These are phyloP conservation scores for Globisporangium takayamanum DNA, from an alignment of 352 stramenopile genomes.

Conservation along the genomic window DNA sequence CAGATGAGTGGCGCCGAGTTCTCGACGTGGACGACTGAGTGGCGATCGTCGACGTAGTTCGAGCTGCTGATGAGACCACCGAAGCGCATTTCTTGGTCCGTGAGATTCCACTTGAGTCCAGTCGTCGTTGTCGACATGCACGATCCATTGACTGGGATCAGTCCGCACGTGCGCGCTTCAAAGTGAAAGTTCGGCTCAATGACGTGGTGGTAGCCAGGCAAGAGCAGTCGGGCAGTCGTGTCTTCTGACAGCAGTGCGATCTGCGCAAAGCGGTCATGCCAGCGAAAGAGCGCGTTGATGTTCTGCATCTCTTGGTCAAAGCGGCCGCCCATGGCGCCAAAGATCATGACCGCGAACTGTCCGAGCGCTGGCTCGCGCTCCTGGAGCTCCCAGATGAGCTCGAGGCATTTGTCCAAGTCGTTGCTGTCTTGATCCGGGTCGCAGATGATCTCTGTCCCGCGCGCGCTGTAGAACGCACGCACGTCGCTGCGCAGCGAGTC, in stretches of 20 bases:
- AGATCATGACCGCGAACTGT: conserved; percentile 80
- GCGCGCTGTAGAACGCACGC: conserved; percentile 71
- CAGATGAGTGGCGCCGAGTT: conserved; percentile 83
- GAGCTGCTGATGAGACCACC: conserved; percentile 81
- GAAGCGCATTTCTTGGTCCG: conserved; percentile 58
- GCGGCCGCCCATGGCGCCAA: conserved; percentile 93
- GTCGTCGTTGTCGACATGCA: conserved; percentile 80
- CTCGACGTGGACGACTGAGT: conserved; percentile 50
- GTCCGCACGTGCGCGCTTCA: conserved; percentile 90
- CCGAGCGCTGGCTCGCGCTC: conserved; percentile 10
- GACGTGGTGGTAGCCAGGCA: conserved; percentile 43
- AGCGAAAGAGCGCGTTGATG: conserved; percentile 91
- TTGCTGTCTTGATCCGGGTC: conserved; percentile 90
- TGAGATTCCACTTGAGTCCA: conserved; percentile 89
- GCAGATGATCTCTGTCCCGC: conserved; percentile 55
- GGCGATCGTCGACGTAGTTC: conserved; percentile 55
- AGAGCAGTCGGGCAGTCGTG: conserved; percentile 84
- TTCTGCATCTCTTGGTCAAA: conserved; percentile 98
- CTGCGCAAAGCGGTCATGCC: conserved; percentile 68
- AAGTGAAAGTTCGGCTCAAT: conserved; percentile 84
- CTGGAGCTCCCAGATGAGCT: conserved; percentile 49
- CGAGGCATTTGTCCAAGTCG: conserved; percentile 92
- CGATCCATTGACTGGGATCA: conserved; percentile 87
- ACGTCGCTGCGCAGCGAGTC: conserved; percentile 91
- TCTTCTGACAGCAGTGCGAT: conserved; percentile 88